A percentile compares a stretch with the other conserved stretches of the same genome.
These are phyloP conservation scores for Bruguiera parviflora DNA, from an alignment of 345 rosid species.

Conservation along the genomic window DNA sequence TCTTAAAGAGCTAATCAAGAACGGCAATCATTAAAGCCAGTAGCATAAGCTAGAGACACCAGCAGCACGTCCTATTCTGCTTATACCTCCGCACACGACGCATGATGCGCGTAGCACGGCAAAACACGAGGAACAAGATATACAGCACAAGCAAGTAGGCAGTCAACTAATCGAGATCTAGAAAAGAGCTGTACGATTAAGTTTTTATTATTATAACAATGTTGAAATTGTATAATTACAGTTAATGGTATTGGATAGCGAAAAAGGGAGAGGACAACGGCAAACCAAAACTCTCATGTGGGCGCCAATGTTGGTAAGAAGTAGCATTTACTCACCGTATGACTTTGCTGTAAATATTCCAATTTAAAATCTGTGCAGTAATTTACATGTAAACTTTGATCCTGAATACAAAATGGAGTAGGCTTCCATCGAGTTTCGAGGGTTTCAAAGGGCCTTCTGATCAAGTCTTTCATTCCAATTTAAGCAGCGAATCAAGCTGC, in stretches of 20 bases:
- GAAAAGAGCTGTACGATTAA: not conserved
- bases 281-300: conserved; percentile 14
- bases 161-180: conserved; percentile 9
- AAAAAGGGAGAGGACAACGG: not conserved
- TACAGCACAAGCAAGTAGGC: not conserved
- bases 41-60: too few relatives aligned
- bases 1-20: too few relatives aligned
- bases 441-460: conserved; percentile 70
- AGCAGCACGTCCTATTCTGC: too few relatives aligned
- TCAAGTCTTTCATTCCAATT: conserved; percentile 97
- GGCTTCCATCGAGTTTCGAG: conserved; percentile 10
- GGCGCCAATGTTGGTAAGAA: conserved; percentile 14
- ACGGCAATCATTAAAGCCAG: too few relatives aligned
- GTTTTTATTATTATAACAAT: conserved; percentile 1
- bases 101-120: too few relatives aligned
- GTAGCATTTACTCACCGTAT: conserved; percentile 6
- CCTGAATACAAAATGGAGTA: conserved; percentile 8
- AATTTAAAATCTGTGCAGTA: conserved; percentile 35
- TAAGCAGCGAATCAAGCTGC: conserved; percentile 87
- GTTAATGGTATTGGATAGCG: not conserved
- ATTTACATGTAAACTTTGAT: conserved; percentile 33
- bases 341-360: conserved; percentile 11
- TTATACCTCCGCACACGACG: too few relatives aligned
- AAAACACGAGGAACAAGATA: not conserved
- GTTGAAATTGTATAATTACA: not conserved